These are phyloP conservation scores for Populus hybrid DNA, from an alignment of 441 rosid species.

Conservation along the genomic window DNA sequence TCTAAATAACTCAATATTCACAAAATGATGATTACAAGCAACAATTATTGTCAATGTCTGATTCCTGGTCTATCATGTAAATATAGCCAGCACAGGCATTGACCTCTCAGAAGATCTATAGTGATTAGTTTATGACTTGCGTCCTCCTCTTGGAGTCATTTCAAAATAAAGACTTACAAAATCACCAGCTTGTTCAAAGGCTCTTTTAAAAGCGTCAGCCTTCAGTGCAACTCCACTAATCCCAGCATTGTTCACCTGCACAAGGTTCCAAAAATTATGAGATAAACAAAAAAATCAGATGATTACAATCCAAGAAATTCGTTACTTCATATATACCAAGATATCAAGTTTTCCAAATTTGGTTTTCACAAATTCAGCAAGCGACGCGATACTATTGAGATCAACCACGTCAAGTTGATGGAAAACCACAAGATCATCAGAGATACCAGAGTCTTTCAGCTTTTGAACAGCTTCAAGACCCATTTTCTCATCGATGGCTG, in stretches of 20 bases:
- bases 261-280: not conserved
- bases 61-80: not conserved
- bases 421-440: slow-evolving; percentile 25
- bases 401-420: slow-evolving; percentile 50
- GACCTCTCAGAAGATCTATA: not conserved
- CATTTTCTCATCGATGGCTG: slow-evolving; percentile 44
- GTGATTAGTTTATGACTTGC: not conserved
- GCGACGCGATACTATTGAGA: slow-evolving; percentile 29
- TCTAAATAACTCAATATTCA: not conserved
- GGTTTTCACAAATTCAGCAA: slow-evolving; percentile 36
- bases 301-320: not conserved
- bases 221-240: slow-evolving; percentile 4
- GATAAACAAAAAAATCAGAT: not conserved
- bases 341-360: slow-evolving; percentile 47
- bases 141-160: not conserved
- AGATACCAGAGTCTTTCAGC: slow-evolving; percentile 29
- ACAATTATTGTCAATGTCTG: too few species aligned
- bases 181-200: slow-evolving; percentile 17
- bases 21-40: not conserved
- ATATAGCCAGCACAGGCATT: not conserved
- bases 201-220: slow-evolving; percentile 13
- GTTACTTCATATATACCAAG: slow-evolving; percentile 26
- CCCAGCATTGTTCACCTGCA: slow-evolving; percentile 53
- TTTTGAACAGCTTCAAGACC: slow-evolving; percentile 45
- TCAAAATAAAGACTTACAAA: slow-evolving; percentile 14